Base-by-base conservation (phyloP, 345 rosid genomes). In the Carallia pectinifolia region DNA sequence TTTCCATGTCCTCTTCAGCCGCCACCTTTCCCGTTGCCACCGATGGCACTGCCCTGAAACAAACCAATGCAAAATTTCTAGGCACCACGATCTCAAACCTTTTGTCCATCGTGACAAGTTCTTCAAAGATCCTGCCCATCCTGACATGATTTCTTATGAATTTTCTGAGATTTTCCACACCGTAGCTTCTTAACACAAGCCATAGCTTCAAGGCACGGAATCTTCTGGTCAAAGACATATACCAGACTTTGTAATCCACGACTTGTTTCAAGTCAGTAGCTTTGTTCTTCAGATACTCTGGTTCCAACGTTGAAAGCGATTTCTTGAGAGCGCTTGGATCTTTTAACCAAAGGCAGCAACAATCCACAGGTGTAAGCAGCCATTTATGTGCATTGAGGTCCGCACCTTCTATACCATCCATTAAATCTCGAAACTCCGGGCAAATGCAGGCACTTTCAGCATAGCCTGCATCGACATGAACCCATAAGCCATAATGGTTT, bases 331-430 rank as follows among this genome's bases (percentile, higher is more conserved):
- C 75, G 30, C 23, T 65, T 50, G 88, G 80, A 65, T 84, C 80
- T 71, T 80, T 88, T 13, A 86, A 67, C 90, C 90, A 84, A 30
- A 84, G 81, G 61, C 90, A 84, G 53, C 90, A 84, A 52, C 87
- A 86, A 50, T 85, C 85, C 17, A 83, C 66, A 13, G 69, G 72
- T 23, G 93, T 77, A 59, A 86, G 72, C 54, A 83, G 27, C 86
- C 85, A 86, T 69, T 86, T 84, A 33, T 88, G 90, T 16, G 86
- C 81, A 77, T 86, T 81, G 55, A 86, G n/a, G n/a, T n/a, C n/a
- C n/a, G n/a, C n/a, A n/a, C 53, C 73, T 61, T 88, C 90, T 18
- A 88, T 44, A 2, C 89, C 82, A 18, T 84, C 80, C 4, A 84
- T 64, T 53, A 38, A 66, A 55, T 76, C 73, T 18, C 84, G 77